Percentiles rank a stretch among this genome's conserved stretches.
Evolutionary conservation across 805 yeast species (phyloP).

Genomic region (Starmerella lactis-condensi): DNA sequence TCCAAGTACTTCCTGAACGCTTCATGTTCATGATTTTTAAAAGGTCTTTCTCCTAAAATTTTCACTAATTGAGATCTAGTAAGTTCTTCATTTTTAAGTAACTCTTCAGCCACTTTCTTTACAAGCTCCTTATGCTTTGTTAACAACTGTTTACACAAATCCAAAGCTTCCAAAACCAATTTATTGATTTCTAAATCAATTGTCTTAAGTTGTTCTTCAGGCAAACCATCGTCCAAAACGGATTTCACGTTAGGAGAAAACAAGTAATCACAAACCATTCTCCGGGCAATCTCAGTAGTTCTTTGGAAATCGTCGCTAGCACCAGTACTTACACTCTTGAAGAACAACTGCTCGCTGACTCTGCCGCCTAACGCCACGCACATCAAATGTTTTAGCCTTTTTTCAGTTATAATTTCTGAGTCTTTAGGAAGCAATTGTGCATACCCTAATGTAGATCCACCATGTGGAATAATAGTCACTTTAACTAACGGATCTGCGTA

Average conservation of each 20-base stretch:
- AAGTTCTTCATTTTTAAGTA: constrained; percentile 54
- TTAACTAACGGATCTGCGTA: constrained; percentile 80
- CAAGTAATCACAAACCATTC: constrained; percentile 76
- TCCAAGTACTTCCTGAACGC: constrained; percentile 80
- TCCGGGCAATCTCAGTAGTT: constrained; percentile 71
- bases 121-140: constrained; percentile 42
- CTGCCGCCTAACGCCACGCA: constrained; percentile 90
- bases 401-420: constrained; percentile 55
- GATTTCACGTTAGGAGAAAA: constrained; percentile 72
- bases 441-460: constrained; percentile 88
- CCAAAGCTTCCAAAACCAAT: constrained; percentile 47
- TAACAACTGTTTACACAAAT: constrained; percentile 38
- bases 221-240: constrained; percentile 32
- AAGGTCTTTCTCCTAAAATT: constrained; percentile 59
- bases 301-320: constrained; percentile 87
- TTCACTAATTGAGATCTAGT: constrained; percentile 67
- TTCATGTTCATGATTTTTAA: constrained; percentile 50
- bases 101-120: constrained; percentile 53
- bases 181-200: constrained; percentile 55
- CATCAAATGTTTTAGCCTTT: constrained; percentile 68
- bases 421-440: constrained; percentile 90
- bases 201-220: constrained; percentile 44
- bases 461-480: constrained; percentile 88
- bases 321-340: constrained; percentile 74
- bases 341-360: constrained; percentile 78